Base-by-base conservation (phyloP, 164 flowering plant species). In the Malania oleifera region DNA sequence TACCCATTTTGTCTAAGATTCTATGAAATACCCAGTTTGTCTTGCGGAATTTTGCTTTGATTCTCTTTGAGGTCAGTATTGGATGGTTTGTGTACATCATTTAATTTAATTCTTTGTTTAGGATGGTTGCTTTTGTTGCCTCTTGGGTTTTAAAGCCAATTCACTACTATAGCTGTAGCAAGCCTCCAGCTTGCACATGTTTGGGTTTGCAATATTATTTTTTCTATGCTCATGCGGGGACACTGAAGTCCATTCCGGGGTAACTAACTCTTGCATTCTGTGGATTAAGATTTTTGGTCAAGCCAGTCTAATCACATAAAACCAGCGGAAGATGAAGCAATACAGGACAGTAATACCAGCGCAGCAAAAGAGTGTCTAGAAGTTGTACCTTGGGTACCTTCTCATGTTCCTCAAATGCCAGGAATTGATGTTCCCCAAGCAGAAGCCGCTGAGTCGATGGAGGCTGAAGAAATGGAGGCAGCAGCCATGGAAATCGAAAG, bases 351-450 rank as follows among this genome's bases (percentile, higher is more conserved):
- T 48, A 40, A 28, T 8, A 7, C 26, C 14, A 40, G 8, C 0
- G 17, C 18, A 14, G n/a, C 52, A 19, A 52, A 65, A 13, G 43
- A 57, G 9, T 60, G 73, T 54, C 45, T 72, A 40, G 95, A 90
- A 9, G 82, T 84, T 50, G 72, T 87, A 54, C 95, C 88, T 0
- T 84, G 90, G 90, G 79, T 71, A 15, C 73, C 81, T 1, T 52
- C 73, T 26, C 78, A 72, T 45, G 12, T 61, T 45, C 70, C 67
- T 46, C 20, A 52, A 22, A 22, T 58, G 23, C 15, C 59, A 11
- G 61, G 45, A 6, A 46, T 20, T 19, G 67, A 58, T 3, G 44
- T 2, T 9, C 1, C 60, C 24, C 56, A 31, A 10, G 35, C 25
- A 1, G 63, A 35, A n/a, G 23, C 40, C 15, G 3, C 67, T 24